Base-by-base conservation (phyloP, 129 eudicot genomes). In the Lactuca saligna region DNA sequence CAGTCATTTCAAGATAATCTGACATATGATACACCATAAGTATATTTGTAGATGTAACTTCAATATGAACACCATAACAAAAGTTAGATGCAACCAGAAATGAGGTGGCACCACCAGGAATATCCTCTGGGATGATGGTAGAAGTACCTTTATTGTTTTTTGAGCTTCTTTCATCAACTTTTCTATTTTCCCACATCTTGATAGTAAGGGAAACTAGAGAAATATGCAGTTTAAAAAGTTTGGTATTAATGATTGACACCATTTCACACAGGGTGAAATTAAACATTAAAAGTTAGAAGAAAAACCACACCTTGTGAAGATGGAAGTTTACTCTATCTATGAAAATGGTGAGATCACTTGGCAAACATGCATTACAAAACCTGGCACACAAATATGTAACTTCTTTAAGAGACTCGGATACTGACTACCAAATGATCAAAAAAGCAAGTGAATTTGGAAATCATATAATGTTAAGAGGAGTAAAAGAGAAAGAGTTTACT, bases 171-270 rank as follows among this genome's bases (percentile, higher is more conserved):
- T 89, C 3, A 86, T 11, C 65, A 77, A 73, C 33, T 75, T 86
- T 54, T 82, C 86, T 65, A 88, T 78, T 78, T 81, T 82, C 63
- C 88, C 91, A 44, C 95, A 88, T 82, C 81, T 86, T 76, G 98
- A 88, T 44, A 86, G 78, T 51, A 91, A 82, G 72, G 98, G 98
- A 79, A 92, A 92, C 96, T 88, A 81, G 78, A 75, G 8, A 75
- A 38, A 7, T 66, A 70, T 38, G 65, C 48, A 73, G 16, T 65
- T 64, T 56, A 15, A 78, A 2, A 66, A 62, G 54, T 42, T 15
- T 56, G 54, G 14, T 69, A 56, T 37, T 61, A 70, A 15, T 32
- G 16, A 33, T 20, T 42, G 54, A 17, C 5, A 17, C 31, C 33
- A 15, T 0, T 35, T 25, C 2, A 38, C 8, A 61, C 12, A 5